These are phyloP conservation scores for Teratosphaeria gauchensis DNA, from an alignment of 2,329 filamentous ascomycete genomes.

Conservation along the genomic window DNA sequence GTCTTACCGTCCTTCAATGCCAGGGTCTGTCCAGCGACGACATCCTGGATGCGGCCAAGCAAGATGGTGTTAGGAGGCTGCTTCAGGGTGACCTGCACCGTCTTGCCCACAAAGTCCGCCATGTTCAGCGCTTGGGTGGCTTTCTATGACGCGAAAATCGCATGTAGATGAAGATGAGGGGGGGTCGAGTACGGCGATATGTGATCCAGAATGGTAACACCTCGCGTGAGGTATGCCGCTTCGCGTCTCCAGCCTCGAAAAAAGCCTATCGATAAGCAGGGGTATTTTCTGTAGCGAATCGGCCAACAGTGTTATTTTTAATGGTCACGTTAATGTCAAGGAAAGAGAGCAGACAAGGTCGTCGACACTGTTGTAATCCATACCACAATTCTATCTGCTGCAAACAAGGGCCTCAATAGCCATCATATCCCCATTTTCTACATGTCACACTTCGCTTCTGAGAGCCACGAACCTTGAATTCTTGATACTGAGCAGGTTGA, in stretches of 20 bases:
- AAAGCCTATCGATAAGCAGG: not conserved
- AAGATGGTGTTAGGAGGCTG: conserved; percentile 55
- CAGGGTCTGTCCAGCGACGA: conserved; percentile 56
- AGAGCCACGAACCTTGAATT: no score
- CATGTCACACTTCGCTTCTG: no score
- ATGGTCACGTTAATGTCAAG: no score
- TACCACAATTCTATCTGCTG: no score
- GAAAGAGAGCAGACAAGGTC: no score
- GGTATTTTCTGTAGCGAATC: not conserved
- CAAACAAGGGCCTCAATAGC: no score
- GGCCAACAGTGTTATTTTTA: not conserved
- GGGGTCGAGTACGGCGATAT: not conserved
- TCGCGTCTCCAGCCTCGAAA: not conserved
- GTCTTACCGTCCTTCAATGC: conserved; percentile 60
- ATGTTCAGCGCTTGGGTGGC: not conserved
- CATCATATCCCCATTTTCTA: no score
- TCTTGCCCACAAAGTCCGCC: conserved; percentile 59
- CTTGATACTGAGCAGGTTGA: no score
- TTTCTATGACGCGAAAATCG: not conserved
- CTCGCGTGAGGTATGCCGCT: not conserved
- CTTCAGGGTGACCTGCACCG: conserved; percentile 63
- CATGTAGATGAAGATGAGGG: not conserved
- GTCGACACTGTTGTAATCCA: no score
- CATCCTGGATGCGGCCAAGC: conserved; percentile 60
- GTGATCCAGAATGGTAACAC: not conserved